Evolutionary conservation across 805 yeast genomes (phyloP).

Genomic region (Ogataea nakhonphanomensis): DNA sequence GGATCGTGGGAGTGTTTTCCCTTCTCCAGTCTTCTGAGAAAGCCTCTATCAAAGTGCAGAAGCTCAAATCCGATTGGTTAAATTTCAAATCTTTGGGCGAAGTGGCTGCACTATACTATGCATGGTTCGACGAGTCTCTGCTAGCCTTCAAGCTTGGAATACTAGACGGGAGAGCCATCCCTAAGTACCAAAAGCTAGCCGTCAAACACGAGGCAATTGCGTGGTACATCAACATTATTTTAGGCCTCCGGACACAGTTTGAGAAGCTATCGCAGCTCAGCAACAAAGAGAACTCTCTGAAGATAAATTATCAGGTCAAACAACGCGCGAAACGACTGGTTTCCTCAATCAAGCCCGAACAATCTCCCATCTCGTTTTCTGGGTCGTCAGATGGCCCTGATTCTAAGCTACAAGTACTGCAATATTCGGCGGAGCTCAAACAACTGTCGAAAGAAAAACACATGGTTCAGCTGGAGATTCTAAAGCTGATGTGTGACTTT

Average conservation of each 20-base stretch:
- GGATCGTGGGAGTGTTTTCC: slow-evolving; percentile 27
- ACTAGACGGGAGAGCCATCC: slow-evolving; percentile 32
- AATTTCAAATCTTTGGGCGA: slow-evolving; percentile 49
- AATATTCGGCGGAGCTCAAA: slow-evolving; percentile 28
- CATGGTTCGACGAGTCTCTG: slow-evolving; percentile 60
- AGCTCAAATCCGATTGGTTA: slow-evolving; percentile 32
- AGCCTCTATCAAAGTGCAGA: slow-evolving; percentile 19
- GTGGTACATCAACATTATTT: slow-evolving; percentile 65
- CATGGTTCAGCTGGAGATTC: slow-evolving; percentile 38
- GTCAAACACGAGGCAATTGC: slow-evolving; percentile 59
- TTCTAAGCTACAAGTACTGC: slow-evolving; percentile 8
- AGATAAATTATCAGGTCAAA: slow-evolving; percentile 60
- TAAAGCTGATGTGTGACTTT: slow-evolving; percentile 44
- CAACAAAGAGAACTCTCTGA: slow-evolving; percentile 49
- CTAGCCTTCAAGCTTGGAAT: slow-evolving; percentile 54
- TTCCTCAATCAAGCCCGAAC: slow-evolving; percentile 14
- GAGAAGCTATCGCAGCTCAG: slow-evolving; percentile 39
- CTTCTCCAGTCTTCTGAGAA: slow-evolving; percentile 13
- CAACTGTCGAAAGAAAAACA: slow-evolving; percentile 35
- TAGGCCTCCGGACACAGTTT: slow-evolving; percentile 52
- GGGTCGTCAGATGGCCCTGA: slow-evolving; percentile 12
- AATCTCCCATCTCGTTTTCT: slow-evolving; percentile 19
- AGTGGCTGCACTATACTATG: slow-evolving; percentile 55
- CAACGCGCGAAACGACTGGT: slow-evolving; percentile 41
- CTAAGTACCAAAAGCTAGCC: slow-evolving; percentile 37